Evolutionary conservation across 176 grass and related monocot species (phyloP), one percentile per base, ranked within the genome.

Genomic region (Aegilops tauschii): DNA sequence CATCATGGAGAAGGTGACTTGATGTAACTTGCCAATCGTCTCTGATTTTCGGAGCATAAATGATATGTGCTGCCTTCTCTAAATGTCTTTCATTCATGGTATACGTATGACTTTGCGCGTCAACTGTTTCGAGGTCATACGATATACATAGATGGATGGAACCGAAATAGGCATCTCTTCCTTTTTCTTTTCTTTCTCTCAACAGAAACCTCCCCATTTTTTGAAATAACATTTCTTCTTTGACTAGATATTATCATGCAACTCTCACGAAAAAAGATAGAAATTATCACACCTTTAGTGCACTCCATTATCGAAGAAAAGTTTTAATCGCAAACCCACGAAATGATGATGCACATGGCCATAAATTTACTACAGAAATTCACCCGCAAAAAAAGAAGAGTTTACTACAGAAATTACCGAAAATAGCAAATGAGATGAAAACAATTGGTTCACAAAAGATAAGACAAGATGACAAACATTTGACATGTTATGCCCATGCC

Each of bases 141-240:
- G 6, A 84, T 72, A 84, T 72, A 30, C 23, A 88, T 31, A 75
- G 40, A 59, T 77, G 50, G 61, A 59, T 44, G 61, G 17, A 1
- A 3, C 18, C 31, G 12, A 69, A 32, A 76, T 54, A 18, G 70
- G 0, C 17, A 65, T 75, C 30, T 31, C 35, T 62, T 83, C 8
- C 3, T 30, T 7, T 50, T 75, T 49, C 3, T 50, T 50, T 75
- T 29, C 65, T 8, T 58, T 8, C 5, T 58, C 18, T 20, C 52
- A 20, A 20, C 1, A 58, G 49, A 52, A 17, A 52, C 14, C 14
- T 17, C 6, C 49, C 5, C 52, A 20, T 58, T 20, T 58, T 58
- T 23, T 18, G 25, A 50, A 75, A 75, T 30, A 5, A 1, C 42
- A 75, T 5, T 17, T 75, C 7, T 75, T 49, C 52, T 44, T 73